Percentiles rank a stretch among this genome's conserved stretches.
Conservation (phyloP, 2,329 filamentous ascomycete genomes). For the Sarocladiaceae sp. region DNA sequence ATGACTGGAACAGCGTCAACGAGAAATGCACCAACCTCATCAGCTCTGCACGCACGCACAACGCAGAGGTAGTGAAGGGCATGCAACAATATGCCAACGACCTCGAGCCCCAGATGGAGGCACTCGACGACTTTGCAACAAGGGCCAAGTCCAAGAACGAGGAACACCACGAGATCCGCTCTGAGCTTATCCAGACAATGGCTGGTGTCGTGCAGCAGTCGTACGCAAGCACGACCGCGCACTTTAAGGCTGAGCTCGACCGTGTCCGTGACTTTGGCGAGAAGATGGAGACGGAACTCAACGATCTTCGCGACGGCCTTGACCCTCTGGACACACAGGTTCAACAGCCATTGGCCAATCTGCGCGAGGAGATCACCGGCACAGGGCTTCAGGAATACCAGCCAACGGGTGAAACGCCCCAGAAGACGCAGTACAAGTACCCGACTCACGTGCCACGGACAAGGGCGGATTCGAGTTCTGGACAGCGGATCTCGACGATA, state of each 20-base stretch:
- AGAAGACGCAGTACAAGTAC: slow-evolving; percentile 75
- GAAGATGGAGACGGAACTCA: slow-evolving; percentile 57
- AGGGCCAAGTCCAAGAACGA: slow-evolving; percentile 77
- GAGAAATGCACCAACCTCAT: slow-evolving; percentile 80
- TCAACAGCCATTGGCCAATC: slow-evolving; percentile 61
- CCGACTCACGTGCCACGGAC: slow-evolving; percentile 75
- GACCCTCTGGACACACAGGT: slow-evolving; percentile 54
- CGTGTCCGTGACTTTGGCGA: slow-evolving; percentile 63
- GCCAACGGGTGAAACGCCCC: slow-evolving; percentile 79
- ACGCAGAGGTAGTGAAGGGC: slow-evolving; percentile 82
- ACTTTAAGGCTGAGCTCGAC: slow-evolving; percentile 62
- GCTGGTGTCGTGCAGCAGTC: slow-evolving; percentile 65
- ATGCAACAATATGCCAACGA: slow-evolving; percentile 85
- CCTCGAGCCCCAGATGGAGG: slow-evolving; percentile 81
- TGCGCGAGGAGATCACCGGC: slow-evolving; percentile 62
- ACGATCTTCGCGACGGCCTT: slow-evolving; percentile 52
- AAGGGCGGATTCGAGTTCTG: slow-evolving; percentile 25
- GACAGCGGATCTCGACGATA: slow-evolving; percentile 36
- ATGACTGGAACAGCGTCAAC: slow-evolving; percentile 78
- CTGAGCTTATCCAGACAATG: slow-evolving; percentile 58
- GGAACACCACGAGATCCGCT: slow-evolving; percentile 65
- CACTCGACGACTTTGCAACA: slow-evolving; percentile 83
- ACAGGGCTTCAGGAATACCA: slow-evolving; percentile 71
- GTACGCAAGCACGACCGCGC: slow-evolving; percentile 62
- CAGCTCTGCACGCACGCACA: slow-evolving; percentile 75